Evolutionary conservation across 169 alveolate species (phyloP).

Genomic region (Toxoplasma gondii): DNA sequence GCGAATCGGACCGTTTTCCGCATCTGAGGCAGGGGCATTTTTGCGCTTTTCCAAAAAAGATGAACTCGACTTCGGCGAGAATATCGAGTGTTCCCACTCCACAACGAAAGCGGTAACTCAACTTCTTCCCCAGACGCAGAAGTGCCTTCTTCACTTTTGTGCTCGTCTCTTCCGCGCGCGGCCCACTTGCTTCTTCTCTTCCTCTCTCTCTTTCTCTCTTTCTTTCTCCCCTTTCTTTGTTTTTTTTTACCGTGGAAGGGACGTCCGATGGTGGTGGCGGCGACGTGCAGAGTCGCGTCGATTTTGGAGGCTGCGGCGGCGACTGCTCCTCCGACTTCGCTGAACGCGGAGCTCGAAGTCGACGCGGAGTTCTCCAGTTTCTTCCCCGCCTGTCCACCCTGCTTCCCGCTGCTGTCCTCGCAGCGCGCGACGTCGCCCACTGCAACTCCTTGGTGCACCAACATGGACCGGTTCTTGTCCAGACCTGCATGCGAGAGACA

Average conservation of each 20-base stretch:
- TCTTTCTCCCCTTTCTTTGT: not conserved
- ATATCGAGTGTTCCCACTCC: no score
- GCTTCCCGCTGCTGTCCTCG: not conserved
- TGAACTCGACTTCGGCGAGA: no score
- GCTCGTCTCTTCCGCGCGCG: not conserved
- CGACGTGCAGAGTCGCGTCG: not conserved
- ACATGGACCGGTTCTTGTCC: not conserved
- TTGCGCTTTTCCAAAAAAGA: no score
- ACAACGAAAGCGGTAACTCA: no score
- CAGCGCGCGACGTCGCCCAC: not conserved
- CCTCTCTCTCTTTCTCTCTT: not conserved
- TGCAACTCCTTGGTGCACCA: not conserved
- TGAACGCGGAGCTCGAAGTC: not conserved
- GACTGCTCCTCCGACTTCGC: not conserved
- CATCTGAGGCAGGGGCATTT: no score
- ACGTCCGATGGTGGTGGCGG: conserved; percentile 6
- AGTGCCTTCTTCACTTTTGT: not conserved
- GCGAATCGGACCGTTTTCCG: no score
- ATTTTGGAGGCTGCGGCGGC: not conserved
- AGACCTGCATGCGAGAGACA: no score
- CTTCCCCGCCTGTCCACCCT: not conserved
- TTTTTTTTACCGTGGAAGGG: conserved; percentile 16
- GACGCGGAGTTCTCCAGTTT: not conserved
- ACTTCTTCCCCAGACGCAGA: no score
- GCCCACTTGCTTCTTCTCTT: not conserved